Percentiles rank a stretch among this genome's conserved stretches.
Evolutionary conservation across 192 early-diverging fungal genomes (phyloP).

Genomic region (Paraglomus brasilianum): DNA sequence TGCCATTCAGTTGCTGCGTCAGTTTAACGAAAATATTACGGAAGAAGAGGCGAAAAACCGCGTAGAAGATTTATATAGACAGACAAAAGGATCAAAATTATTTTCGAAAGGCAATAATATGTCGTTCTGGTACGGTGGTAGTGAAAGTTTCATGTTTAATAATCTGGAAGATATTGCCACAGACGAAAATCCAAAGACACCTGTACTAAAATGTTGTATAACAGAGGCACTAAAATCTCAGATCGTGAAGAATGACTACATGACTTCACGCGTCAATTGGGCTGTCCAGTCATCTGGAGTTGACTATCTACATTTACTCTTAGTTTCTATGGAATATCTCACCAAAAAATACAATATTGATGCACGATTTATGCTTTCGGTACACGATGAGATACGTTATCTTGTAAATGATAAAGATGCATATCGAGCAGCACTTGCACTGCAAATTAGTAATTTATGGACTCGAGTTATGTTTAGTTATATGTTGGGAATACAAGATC

Average conservation of each 20-base stretch:
- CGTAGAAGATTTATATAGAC: slow-evolving; percentile 68
- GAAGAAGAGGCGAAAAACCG: slow-evolving; percentile 60
- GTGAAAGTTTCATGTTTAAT: slow-evolving; percentile 96
- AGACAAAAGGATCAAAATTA: slow-evolving; percentile 79
- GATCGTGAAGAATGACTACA: slow-evolving; percentile 58
- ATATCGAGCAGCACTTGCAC: slow-evolving; percentile 71
- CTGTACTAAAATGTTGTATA: slow-evolving; percentile 83
- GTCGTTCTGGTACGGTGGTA: slow-evolving; percentile 86
- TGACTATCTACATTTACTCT: slow-evolving; percentile 91
- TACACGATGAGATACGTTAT: slow-evolving; percentile 95
- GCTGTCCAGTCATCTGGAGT: slow-evolving; percentile 97
- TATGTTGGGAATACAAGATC: slow-evolving; percentile 78
- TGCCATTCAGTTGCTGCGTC: slow-evolving; percentile 74
- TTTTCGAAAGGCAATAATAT: slow-evolving; percentile 7
- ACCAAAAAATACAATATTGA: slow-evolving; percentile 73
- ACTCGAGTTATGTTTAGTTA: slow-evolving; percentile 84
- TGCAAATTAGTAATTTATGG: slow-evolving; percentile 94
- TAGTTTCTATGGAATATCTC: slow-evolving; percentile 86
- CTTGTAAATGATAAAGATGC: slow-evolving; percentile 76
- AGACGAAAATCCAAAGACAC: slow-evolving; percentile 72
- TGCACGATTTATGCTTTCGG: slow-evolving; percentile 83
- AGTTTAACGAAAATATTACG: slow-evolving; percentile 74
- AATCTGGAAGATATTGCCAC: slow-evolving; percentile 79
- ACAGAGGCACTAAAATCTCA: slow-evolving; percentile 77
- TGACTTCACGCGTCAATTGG: slow-evolving; percentile 94